Conservation (phyloP, 176 grass and related monocot genomes). For the Miscanthus lutarioriparius region DNA sequence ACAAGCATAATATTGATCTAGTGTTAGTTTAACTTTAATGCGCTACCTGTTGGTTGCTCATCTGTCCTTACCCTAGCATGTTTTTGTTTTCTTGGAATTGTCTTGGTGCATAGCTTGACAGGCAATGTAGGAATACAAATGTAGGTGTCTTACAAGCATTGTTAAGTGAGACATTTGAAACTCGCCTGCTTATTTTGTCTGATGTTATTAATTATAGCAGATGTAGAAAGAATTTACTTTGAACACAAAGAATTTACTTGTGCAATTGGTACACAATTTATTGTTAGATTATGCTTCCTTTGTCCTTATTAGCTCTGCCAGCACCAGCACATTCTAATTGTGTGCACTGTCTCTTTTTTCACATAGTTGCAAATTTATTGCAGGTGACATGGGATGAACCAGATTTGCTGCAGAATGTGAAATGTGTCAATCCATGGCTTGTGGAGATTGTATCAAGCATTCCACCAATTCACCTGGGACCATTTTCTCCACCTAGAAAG, state of each 20-base stretch:
- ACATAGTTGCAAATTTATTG: conserved; percentile 29
- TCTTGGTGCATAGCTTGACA: not conserved
- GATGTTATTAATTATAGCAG: not conserved
- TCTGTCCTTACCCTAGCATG: not conserved
- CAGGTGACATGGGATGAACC: conserved; percentile 91
- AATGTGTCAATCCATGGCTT: conserved; percentile 73
- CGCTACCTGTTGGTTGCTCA: not conserved
- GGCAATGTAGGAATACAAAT: not conserved
- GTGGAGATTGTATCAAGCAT: conserved; percentile 73
- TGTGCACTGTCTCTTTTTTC: not conserved
- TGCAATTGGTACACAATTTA: not conserved
- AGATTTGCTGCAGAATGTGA: conserved; percentile 80
- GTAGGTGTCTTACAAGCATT: not conserved
- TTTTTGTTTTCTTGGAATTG: not conserved
- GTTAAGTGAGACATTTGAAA: not conserved
- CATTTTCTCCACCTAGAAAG: conserved; percentile 76
- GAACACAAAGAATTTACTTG: not conserved
- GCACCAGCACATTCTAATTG: not conserved
- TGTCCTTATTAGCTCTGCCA: not conserved
- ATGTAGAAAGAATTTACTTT: conserved; percentile 21
- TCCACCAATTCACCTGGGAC: conserved; percentile 61
- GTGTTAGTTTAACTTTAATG: not conserved
- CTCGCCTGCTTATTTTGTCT: not conserved
- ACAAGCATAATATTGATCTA: not conserved
- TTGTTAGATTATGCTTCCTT: conserved; percentile 5